Conservation (phyloP, 768 basidiomycete species). For the Strobilomyces echinocephalus region DNA sequence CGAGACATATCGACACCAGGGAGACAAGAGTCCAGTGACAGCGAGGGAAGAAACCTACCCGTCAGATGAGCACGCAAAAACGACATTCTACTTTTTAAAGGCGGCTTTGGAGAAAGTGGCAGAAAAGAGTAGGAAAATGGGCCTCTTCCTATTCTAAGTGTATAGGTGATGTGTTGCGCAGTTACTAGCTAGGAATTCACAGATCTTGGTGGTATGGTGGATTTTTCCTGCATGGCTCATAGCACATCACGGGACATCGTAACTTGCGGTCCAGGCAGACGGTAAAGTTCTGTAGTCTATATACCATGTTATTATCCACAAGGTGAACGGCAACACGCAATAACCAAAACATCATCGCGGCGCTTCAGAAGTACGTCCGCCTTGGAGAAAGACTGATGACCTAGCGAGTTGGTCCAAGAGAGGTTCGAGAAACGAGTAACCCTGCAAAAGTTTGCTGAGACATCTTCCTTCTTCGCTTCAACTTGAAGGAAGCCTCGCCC, state of each 20-base stretch:
- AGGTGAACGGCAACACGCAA: not conserved
- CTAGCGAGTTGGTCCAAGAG: conserved; percentile 3
- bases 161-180: not conserved
- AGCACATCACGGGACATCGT: no score
- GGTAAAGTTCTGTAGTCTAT: no score
- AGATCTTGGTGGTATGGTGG: no score
- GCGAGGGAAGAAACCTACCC: not conserved
- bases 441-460: not conserved
- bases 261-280: no score
- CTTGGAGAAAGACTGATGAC: not conserved
- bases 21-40: not conserved
- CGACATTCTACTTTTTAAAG: not conserved
- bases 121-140: not conserved
- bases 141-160: not conserved
- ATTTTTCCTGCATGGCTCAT: no score
- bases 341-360: not conserved
- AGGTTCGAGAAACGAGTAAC: not conserved
- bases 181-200: no score
- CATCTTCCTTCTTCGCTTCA: conserved; percentile 4
- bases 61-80: not conserved
- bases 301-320: no score
- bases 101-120: not conserved
- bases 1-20: not conserved
- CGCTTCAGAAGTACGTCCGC: not conserved
- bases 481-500: no score